Evolutionary conservation across 2,329 filamentous ascomycete species (phyloP).

Genomic region (Blumeria hordei): DNA sequence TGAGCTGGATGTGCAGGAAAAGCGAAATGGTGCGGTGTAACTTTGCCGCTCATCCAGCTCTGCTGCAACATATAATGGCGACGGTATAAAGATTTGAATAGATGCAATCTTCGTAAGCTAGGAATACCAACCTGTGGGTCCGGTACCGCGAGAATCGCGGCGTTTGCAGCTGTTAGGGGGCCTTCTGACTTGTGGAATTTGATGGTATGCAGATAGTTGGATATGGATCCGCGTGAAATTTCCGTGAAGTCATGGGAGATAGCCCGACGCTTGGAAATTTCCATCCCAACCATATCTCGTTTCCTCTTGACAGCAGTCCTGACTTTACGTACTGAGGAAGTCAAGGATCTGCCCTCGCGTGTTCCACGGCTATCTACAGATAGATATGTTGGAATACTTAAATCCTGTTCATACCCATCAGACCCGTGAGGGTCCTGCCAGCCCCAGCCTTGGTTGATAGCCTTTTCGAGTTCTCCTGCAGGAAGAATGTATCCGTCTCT

Average conservation of each 20-base stretch:
- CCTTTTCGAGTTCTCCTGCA: conserved; percentile 59
- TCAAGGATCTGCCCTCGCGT: conserved; percentile 22
- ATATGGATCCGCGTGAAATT: conserved; percentile 8
- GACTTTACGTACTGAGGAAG: conserved; percentile 6
- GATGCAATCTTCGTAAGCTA: conserved; percentile 59
- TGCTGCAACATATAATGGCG: conserved; percentile 75
- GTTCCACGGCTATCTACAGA: conserved; percentile 15
- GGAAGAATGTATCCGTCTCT: conserved; percentile 59
- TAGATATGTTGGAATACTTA: conserved; percentile 25
- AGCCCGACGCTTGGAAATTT: conserved; percentile 14
- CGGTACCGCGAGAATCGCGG: conserved; percentile 60
- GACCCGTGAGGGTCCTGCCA: conserved; percentile 72
- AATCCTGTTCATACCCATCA: conserved; percentile 57
- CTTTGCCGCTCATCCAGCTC: conserved; percentile 72
- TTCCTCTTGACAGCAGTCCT: conserved; percentile 15
- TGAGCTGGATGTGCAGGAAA: conserved; percentile 92
- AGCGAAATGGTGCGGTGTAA: conserved; percentile 74
- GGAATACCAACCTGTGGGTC: conserved; percentile 60
- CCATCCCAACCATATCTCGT: conserved; percentile 8
- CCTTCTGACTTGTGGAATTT: conserved; percentile 36
- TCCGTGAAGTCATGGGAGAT: conserved; percentile 10
- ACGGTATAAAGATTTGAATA: conserved; percentile 91
- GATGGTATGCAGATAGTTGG: conserved; percentile 7
- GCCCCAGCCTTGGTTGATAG: conserved; percentile 82
- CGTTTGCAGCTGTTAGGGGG: conserved; percentile 64